Conservation (phyloP, 2,329 filamentous ascomycete genomes). For the Fusarium fracticaudum region DNA sequence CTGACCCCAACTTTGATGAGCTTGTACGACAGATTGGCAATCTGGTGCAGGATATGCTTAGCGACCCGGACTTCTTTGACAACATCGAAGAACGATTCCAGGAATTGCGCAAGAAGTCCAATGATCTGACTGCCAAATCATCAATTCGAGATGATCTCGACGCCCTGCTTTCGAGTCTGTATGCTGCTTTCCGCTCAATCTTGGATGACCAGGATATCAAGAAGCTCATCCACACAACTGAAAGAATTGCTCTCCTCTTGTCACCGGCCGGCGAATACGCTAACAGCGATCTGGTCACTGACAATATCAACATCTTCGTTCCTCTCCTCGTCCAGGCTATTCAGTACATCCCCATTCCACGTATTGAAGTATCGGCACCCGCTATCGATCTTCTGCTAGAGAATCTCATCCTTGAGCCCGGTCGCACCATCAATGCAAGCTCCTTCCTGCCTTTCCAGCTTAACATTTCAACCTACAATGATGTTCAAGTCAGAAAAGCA, state of each 20-base stretch:
- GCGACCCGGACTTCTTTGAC: slow-evolving; percentile 86
- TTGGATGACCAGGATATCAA: slow-evolving; percentile 77
- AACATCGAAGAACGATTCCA: slow-evolving; percentile 68
- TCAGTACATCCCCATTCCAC: slow-evolving; percentile 89
- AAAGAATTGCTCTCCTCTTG: slow-evolving; percentile 74
- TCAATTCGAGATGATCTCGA: slow-evolving; percentile 78
- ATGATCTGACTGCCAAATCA: slow-evolving; percentile 73
- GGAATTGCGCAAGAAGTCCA: slow-evolving; percentile 62
- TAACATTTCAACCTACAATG: slow-evolving; percentile 84
- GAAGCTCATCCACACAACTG: slow-evolving; percentile 72
- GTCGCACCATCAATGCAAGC: slow-evolving; percentile 81
- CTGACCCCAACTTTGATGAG: slow-evolving; percentile 84
- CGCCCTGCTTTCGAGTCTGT: slow-evolving; percentile 73
- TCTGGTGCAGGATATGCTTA: slow-evolving; percentile 82
- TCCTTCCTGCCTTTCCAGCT: slow-evolving; percentile 91
- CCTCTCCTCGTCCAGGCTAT: slow-evolving; percentile 80
- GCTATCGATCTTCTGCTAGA: slow-evolving; percentile 87
- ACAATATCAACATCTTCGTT: slow-evolving; percentile 82
- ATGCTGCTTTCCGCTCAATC: slow-evolving; percentile 74
- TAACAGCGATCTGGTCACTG: slow-evolving; percentile 77
- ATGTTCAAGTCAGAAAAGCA: slow-evolving; percentile 85
- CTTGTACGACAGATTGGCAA: slow-evolving; percentile 78
- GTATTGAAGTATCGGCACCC: slow-evolving; percentile 86
- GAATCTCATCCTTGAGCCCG: slow-evolving; percentile 90
- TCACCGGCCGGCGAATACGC: slow-evolving; percentile 71